Evolutionary conservation across 169 alveolate species (phyloP).

Genomic region (Eimeria sp.): DNA sequence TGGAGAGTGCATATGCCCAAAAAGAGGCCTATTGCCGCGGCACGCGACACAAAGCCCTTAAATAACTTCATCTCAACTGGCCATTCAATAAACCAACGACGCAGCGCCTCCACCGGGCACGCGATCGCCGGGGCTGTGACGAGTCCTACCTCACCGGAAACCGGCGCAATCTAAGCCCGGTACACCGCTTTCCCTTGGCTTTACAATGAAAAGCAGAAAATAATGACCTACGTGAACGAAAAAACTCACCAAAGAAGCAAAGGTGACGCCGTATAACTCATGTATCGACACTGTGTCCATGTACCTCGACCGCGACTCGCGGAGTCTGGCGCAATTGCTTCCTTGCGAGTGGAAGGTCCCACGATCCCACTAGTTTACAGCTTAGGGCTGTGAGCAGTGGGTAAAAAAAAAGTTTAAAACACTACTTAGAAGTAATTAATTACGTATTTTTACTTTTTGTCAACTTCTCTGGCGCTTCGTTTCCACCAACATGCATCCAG

Average conservation of each 20-base stretch:
- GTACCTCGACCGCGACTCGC: conserved; percentile 30
- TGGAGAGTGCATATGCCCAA: background rate
- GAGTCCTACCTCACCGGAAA: background rate
- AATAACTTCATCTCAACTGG: background rate
- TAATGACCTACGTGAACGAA: background rate
- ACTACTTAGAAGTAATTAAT: background rate
- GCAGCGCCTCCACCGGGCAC: background rate
- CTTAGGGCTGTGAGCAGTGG: background rate
- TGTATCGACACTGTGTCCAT: background rate
- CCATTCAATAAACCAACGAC: background rate
- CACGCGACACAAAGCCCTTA: background rate
- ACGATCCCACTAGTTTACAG: background rate
- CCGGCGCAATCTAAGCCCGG: background rate
- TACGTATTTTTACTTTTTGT: background rate
- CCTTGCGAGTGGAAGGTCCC: background rate
- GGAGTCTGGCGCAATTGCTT: conserved; percentile 33
- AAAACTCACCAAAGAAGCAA: background rate
- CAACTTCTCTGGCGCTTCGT: background rate
- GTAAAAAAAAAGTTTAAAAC: background rate
- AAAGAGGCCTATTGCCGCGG: background rate
- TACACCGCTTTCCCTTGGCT: background rate
- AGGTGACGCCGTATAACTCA: background rate
- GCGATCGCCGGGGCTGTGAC: background rate
- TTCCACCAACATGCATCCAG: background rate
- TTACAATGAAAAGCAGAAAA: background rate